These are phyloP conservation scores for Senna siamea DNA, from an alignment of 306 rosid genomes.

Conservation along the genomic window DNA sequence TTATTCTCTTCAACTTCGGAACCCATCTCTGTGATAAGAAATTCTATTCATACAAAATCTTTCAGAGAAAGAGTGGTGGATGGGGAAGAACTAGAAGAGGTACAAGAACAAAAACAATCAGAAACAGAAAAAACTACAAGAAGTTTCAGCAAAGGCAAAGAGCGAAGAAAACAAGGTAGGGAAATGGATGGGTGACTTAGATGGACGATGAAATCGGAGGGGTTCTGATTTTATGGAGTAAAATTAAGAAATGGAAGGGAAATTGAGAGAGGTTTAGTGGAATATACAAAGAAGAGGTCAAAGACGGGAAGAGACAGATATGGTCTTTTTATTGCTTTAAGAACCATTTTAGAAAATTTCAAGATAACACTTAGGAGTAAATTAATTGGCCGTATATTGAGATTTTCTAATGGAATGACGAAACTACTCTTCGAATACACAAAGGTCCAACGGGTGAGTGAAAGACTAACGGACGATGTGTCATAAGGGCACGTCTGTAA, in stretches of 20 bases:
- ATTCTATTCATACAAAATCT: background rate
- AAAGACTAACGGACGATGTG: background rate
- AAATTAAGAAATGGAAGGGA: background rate
- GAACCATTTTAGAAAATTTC: background rate
- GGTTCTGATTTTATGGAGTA: slow-evolving; percentile 29
- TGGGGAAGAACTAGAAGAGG: background rate
- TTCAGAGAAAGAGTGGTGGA: background rate
- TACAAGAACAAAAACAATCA: background rate
- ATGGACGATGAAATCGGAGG: slow-evolving; percentile 16
- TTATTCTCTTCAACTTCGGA: slow-evolving; percentile 32
- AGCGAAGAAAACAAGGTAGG: slow-evolving; percentile 10
- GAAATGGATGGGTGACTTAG: background rate
- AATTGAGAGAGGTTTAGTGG: slow-evolving; percentile 26
- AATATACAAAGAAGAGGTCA: slow-evolving; percentile 38
- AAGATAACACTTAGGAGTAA: background rate
- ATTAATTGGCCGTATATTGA: background rate
- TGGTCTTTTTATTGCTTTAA: background rate
- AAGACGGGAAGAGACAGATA: slow-evolving; percentile 6
- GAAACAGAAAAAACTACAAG: background rate
- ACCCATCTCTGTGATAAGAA: slow-evolving; percentile 32
- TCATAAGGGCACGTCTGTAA: background rate
- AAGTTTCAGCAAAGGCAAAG: background rate
- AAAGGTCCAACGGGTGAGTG: background rate
- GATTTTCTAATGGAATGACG: background rate
- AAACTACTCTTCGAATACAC: background rate